Percentiles rank a stretch among this genome's conserved stretches.
These are phyloP conservation scores for Yamadazyma diospyri DNA, from an alignment of 1,139 yeast genomes.

Conservation along the genomic window DNA sequence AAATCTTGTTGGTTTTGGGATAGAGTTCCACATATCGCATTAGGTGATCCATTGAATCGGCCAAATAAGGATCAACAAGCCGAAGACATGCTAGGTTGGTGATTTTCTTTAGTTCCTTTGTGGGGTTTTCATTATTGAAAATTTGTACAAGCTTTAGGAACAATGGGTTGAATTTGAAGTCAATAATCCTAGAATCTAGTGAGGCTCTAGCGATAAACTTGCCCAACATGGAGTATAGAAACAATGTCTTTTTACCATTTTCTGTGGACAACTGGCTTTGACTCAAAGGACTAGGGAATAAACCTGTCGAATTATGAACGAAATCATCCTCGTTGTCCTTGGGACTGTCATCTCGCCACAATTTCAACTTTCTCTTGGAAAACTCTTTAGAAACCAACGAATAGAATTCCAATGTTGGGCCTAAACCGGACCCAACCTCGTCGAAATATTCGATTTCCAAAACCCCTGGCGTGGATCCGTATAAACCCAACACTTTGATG, in stretches of 20 bases:
- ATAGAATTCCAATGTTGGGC: conserved; percentile 93
- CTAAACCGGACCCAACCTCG: conserved; percentile 95
- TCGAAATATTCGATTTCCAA: conserved; percentile 85
- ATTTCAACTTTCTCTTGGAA: conserved; percentile 47
- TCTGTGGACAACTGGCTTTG: conserved; percentile 23
- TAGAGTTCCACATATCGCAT: conserved; percentile 38
- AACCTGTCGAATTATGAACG: conserved; percentile 46
- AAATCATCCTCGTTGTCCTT: conserved; percentile 30
- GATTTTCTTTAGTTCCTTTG: conserved; percentile 23
- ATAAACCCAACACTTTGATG: conserved; percentile 67
- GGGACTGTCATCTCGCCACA: conserved; percentile 63
- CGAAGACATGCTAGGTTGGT: conserved; percentile 42
- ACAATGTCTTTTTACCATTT: conserved; percentile 43
- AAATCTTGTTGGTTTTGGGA: conserved; percentile 14
- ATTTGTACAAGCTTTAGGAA: conserved; percentile 54
- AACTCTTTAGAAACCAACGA: conserved; percentile 75
- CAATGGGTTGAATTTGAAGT: conserved; percentile 69
- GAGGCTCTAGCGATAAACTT: conserved; percentile 83
- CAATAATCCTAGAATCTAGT: conserved; percentile 82
- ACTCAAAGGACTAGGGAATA: conserved; percentile 72
- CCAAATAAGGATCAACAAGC: conserved; percentile 58
- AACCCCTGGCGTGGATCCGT: conserved; percentile 77
- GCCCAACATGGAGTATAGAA: conserved; percentile 68
- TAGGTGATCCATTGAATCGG: conserved; percentile 56
- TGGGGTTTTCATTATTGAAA: conserved; percentile 19